Conservation (phyloP, 2,329 filamentous ascomycete genomes). For the Ascochyta koolunga region DNA sequence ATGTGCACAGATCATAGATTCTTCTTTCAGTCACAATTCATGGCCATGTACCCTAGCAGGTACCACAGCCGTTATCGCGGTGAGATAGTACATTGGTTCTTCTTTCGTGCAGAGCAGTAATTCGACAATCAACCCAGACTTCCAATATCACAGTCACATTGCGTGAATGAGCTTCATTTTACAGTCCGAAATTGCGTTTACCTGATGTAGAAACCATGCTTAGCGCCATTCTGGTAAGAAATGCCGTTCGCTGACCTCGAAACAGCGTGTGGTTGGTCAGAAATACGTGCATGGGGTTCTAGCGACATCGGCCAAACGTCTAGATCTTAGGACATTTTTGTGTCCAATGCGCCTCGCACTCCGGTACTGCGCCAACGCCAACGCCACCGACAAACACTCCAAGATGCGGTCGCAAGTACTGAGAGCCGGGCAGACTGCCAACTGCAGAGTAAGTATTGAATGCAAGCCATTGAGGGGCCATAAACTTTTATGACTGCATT, state of each 20-base stretch:
- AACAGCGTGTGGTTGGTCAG: conserved; percentile 30
- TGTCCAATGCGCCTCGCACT: conserved; percentile 21
- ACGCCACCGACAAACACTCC: conserved; percentile 23
- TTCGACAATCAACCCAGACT: not conserved
- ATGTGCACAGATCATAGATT: conserved; percentile 3
- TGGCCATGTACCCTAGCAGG: not conserved
- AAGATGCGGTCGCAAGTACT: conserved; percentile 46
- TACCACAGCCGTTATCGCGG: not conserved
- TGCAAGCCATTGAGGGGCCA: conserved; percentile 2
- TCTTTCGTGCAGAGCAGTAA: not conserved
- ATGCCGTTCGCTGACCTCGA: conserved; percentile 21
- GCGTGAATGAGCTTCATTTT: not conserved
- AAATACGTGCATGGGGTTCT: conserved; percentile 22
- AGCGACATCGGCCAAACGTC: conserved; percentile 7
- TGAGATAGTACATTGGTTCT: not conserved
- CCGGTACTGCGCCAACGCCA: conserved; percentile 23
- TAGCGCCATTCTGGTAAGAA: not conserved
- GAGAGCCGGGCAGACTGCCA: conserved; percentile 37
- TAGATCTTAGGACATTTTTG: conserved; percentile 32
- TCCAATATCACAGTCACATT: not conserved
- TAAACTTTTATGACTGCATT: not conserved
- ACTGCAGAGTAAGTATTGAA: conserved; percentile 38
- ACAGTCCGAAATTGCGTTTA: no score
- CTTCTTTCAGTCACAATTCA: not conserved
- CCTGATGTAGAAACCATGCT: no score